Evolutionary conservation across 768 basidiomycete species (phyloP).

Genomic region (Saitozyma sp.): DNA sequence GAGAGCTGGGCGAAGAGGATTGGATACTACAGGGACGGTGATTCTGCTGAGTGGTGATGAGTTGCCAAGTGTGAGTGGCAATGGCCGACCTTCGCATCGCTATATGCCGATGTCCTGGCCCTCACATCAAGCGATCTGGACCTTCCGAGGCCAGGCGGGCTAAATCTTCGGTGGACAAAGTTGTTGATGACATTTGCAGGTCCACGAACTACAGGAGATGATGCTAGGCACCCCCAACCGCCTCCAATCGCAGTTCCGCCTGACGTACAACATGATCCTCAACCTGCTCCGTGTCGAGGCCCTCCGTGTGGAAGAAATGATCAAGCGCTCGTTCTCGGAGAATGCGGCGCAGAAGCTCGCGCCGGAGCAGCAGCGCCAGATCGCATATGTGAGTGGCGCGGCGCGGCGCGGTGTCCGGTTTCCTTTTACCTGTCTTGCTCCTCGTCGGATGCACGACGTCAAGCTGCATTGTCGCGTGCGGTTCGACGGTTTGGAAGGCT

Average conservation of each 20-base stretch:
- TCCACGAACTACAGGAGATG: slow-evolving; percentile 75
- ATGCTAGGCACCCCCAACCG: slow-evolving; percentile 92
- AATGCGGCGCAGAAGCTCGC: slow-evolving; percentile 88
- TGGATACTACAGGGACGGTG: slow-evolving; percentile 93
- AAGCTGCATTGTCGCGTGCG: no score
- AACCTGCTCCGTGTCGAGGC: slow-evolving; percentile 96
- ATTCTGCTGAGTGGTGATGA: slow-evolving; percentile 77
- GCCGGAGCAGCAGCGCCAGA: slow-evolving; percentile 88
- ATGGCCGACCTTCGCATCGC: no score
- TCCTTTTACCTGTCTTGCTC: not conserved
- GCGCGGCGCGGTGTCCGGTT: slow-evolving; percentile 3
- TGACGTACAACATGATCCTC: slow-evolving; percentile 99
- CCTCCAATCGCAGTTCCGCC: slow-evolving; percentile 89
- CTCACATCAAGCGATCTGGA: no score
- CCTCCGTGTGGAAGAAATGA: slow-evolving; percentile 96
- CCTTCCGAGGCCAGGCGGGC: no score
- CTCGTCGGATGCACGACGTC: no score
- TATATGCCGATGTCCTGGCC: no score
- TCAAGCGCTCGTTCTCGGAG: slow-evolving; percentile 97
- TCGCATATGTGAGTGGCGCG: slow-evolving; percentile 65
- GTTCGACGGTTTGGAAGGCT: no score
- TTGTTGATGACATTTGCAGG: slow-evolving; percentile 56
- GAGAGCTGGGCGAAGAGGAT: slow-evolving; percentile 89
- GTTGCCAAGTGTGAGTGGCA: slow-evolving; percentile 71
- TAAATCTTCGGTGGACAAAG: no score